Conservation (phyloP, 306 rosid species). For the Aeschynomene evenia region DNA sequence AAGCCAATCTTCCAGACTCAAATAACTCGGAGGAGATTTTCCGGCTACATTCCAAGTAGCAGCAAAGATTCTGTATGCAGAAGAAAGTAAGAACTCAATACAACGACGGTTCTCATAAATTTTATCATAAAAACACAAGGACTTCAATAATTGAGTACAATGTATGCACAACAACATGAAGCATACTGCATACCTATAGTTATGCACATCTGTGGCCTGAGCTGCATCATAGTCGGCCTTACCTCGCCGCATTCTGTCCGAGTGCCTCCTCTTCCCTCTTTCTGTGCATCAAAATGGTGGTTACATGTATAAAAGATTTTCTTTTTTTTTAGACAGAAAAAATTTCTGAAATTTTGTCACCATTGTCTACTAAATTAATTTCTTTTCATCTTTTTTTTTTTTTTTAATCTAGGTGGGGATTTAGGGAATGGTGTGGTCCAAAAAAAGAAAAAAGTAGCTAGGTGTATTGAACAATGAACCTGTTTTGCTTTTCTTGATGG, state of each 20-base stretch:
- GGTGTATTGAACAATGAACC: conserved; percentile 66
- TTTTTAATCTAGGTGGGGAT: conserved; percentile 40
- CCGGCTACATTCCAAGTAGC: conserved; percentile 99
- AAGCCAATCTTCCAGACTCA: conserved; percentile 97
- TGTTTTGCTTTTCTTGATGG: conserved; percentile 84
- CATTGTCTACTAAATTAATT: conserved; percentile 23
- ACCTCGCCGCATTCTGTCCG: conserved; percentile 68
- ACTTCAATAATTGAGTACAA: conserved; percentile 9
- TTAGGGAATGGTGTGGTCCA: conserved; percentile 64
- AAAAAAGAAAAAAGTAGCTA: conserved; percentile 14
- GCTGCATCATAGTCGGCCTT: conserved; percentile 64
- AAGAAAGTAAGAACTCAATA: conserved; percentile 10
- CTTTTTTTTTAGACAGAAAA: too few species aligned
- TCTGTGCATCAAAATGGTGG: conserved; percentile 49
- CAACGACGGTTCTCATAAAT: conserved; percentile 9
- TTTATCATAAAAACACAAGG: background rate
- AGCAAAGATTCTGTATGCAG: conserved; percentile 61
- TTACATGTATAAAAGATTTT: conserved; percentile 19
- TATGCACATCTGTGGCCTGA: conserved; percentile 66
- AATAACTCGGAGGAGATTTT: conserved; percentile 80
- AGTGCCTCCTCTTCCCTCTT: conserved; percentile 61
- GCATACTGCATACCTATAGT: conserved; percentile 75
- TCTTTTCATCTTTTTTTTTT: conserved; percentile 28
- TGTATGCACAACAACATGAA: conserved; percentile 23
- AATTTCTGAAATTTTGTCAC: conserved; percentile 34